Evolutionary conservation across 441 rosid genomes (phyloP), one percentile per base, ranked within the genome.

Genomic region (Hura crepitans): DNA sequence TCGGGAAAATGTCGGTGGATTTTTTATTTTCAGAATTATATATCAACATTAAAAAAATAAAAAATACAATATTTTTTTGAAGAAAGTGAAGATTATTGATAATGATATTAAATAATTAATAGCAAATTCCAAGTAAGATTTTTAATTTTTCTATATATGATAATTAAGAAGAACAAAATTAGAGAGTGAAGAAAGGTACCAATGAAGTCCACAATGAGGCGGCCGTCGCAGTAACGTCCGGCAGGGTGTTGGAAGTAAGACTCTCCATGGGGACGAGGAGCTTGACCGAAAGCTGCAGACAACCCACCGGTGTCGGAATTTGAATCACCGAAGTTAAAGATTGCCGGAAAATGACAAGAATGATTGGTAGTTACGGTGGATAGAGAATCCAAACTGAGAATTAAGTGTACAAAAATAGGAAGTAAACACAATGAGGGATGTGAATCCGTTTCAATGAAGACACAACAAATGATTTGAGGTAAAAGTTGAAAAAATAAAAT

Each of bases 271-370:
- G 87, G 85, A 4, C 71, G 28, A 10, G 77, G 81, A 10, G 78
- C 79, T 57, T 68, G 84, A 5, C 84, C 82, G 17, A 74, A 82
- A 14, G 68, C 76, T 0, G 87, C 85, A 0, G 84, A 76, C 30
- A 78, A 60, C 23, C 85, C 81, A 23, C 87, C 83, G 22, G 84
- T 81, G 76, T 81, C 84, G 9, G 84, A 81, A 65, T 79, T 81
- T 0, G 84, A 82, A 75, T 82, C 86, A 0, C 86, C 86, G 2
- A 83, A 83, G 66, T 83, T 83, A 73, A 83, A 83, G 39, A 80
- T 70, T 15, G 86, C 86, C 25, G 81, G 81, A 43, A 78, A 80
- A 42, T 72, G 12, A 49, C 85, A 79, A 1, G 68, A 1, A 5
- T 58, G 27, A 35, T 25, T 42, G 6, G 72, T 13, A 25, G 8